Evolutionary conservation across 176 grass and related monocot genomes (phyloP).

Genomic region (Rhynchospora breviuscula): DNA sequence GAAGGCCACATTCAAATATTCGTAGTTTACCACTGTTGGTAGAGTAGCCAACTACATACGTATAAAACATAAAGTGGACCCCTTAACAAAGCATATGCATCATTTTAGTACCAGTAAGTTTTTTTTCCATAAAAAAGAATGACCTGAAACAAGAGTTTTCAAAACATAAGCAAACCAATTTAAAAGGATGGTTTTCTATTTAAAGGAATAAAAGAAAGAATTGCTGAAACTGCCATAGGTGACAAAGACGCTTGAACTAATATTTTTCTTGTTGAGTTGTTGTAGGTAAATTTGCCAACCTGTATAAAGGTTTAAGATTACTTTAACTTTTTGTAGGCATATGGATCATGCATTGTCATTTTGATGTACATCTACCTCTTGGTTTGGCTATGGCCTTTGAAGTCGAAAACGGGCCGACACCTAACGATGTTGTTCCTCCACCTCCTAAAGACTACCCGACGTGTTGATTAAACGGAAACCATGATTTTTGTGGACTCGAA

Average conservation of each 20-base stretch:
- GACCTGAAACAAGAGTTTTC: not conserved
- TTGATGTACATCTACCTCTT: slow-evolving; percentile 38
- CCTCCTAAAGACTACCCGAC: slow-evolving; percentile 43
- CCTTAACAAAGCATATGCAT: not conserved
- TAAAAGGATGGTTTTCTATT: not conserved
- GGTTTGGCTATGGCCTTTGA: slow-evolving; percentile 50
- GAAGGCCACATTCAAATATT: not conserved
- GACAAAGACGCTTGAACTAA: slow-evolving; percentile 13
- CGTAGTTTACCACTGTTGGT: not conserved
- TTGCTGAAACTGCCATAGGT: not conserved
- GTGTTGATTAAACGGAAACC: slow-evolving; percentile 34
- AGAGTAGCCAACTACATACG: not conserved
- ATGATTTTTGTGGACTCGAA: not conserved
- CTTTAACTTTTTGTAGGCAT: slow-evolving; percentile 27
- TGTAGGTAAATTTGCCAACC: not conserved
- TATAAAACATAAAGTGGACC: not conserved
- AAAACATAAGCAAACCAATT: not conserved
- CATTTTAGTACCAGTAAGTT: not conserved
- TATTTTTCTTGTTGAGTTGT: not conserved
- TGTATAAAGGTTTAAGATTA: not conserved
- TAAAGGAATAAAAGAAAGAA: not conserved
- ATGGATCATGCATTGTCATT: slow-evolving; percentile 66
- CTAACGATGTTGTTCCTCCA: slow-evolving; percentile 22
- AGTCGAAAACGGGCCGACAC: slow-evolving; percentile 47
- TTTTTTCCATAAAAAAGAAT: not conserved